These are phyloP conservation scores for Cryptosporidium muris DNA, from an alignment of 169 alveolate genomes.

Conservation along the genomic window DNA sequence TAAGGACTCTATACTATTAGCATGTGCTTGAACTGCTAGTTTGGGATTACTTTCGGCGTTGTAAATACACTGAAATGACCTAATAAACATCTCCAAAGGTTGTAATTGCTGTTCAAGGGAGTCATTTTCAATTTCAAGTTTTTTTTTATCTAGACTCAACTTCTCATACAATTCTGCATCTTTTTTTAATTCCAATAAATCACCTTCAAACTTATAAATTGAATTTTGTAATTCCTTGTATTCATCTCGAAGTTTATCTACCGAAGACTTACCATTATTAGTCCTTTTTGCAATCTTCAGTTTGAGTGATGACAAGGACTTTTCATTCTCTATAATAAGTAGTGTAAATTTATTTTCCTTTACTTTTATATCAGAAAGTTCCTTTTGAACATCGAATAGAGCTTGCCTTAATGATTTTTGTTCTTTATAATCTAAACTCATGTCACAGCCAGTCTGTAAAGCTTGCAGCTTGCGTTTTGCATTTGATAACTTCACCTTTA, in stretches of 20 bases:
- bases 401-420: slow-evolving; percentile 59
- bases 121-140: slow-evolving; percentile 44
- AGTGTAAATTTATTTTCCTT: slow-evolving; percentile 58
- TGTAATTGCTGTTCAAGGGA: slow-evolving; percentile 52
- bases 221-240: slow-evolving; percentile 51
- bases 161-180: slow-evolving; percentile 68
- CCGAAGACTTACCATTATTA: slow-evolving; percentile 12
- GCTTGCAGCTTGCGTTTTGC: slow-evolving; percentile 41
- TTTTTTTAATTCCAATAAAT: slow-evolving; percentile 48
- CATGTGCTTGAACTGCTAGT: slow-evolving; percentile 47
- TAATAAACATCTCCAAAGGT: slow-evolving; percentile 59
- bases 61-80: slow-evolving; percentile 46
- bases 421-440: slow-evolving; percentile 55
- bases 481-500: slow-evolving; percentile 21
- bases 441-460: slow-evolving; percentile 62
- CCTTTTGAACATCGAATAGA: slow-evolving; percentile 71
- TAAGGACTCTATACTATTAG: slow-evolving; percentile 19
- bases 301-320: slow-evolving; percentile 19
- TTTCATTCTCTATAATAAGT: slow-evolving; percentile 69
- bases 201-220: slow-evolving; percentile 67
- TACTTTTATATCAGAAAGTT: slow-evolving; percentile 60
- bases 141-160: slow-evolving; percentile 35
- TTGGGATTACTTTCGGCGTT: background rate
- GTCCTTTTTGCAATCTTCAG: slow-evolving; percentile 27
- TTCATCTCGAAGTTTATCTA: slow-evolving; percentile 43